Percentiles rank a stretch among this genome's conserved stretches.
phyloP scores from a whole-genome alignment of 2,329 filamentous ascomycete species.

The Arthrobotrys megalospora region DNA sequence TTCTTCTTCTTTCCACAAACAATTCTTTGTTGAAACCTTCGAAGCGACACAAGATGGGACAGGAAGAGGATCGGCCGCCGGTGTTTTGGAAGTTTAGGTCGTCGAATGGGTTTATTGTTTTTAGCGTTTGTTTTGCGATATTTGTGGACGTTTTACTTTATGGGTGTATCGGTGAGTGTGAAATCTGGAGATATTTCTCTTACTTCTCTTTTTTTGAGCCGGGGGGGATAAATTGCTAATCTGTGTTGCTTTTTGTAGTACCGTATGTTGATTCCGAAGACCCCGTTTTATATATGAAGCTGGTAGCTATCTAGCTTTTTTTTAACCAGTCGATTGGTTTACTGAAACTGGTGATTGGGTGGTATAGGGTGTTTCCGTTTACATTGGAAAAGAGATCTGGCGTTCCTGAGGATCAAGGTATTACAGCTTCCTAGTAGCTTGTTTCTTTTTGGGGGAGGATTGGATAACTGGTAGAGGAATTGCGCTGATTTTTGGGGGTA shows the following conservation, averaged over 20 bases:
- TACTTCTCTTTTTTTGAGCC: neutral
- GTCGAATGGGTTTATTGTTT: conserved; percentile 58
- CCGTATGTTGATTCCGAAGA: conserved; percentile 41
- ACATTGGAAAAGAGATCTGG: conserved; percentile 51
- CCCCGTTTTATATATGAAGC: neutral
- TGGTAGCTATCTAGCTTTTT: neutral
- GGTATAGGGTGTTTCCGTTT: conserved; percentile 58
- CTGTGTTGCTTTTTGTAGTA: conserved; percentile 36
- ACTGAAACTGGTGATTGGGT: neutral
- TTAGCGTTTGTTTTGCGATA: conserved; percentile 59
- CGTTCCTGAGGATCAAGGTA: conserved; percentile 56
- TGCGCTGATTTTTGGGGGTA: neutral
- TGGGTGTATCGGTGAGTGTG: conserved; percentile 54
- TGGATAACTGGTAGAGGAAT: neutral
- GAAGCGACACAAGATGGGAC: conserved; percentile 32
- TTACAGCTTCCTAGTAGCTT: neutral
- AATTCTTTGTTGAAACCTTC: neutral
- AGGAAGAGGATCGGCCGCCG: conserved; percentile 43
- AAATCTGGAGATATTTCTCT: neutral
- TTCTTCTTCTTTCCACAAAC: neutral
- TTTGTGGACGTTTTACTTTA: conserved; percentile 60
- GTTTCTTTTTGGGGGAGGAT: neutral
- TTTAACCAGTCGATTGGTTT: neutral
- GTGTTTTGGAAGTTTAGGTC: conserved; percentile 59
- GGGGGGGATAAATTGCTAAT: neutral